Evolutionary conservation across 345 rosid genomes (phyloP), one percentile per base, ranked within the genome.

Genomic region (Melastoma malabathricum): DNA sequence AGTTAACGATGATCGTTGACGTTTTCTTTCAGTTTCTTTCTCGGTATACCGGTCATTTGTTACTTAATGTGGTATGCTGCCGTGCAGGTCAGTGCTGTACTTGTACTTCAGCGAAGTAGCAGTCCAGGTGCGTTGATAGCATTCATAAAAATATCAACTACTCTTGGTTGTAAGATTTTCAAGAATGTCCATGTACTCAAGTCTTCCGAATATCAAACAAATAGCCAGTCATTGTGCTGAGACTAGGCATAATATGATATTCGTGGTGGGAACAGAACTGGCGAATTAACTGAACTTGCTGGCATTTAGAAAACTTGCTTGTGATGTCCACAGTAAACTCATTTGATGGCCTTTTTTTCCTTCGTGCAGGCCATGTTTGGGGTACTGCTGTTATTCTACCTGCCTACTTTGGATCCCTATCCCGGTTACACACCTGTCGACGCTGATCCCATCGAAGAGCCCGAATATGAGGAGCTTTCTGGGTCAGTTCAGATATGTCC

Each of bases 401-500:
- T 84, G 61, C 98, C 98, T 56, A 61, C 75, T 64, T 64, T 84
- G 97, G 97, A 84, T 60, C 90, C 94, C 62, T 75, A 80, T 56
- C 82, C 95, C 72, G 95, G 97, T 65, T 92, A 92, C 69, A 75
- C 86, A 48, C 83, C 84, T 43, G 20, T 77, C 66, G 53, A 55
- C 18, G 56, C 64, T 64, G 90, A 84, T 60, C 64, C 66, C 44
- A 53, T 64, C 15, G 95, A 76, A 18, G 82, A 82, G 57, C 64
- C 66, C 65, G 98, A 75, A 63, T 92, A 92, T 72, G 88, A 84
- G 65, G 97, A 81, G 68, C 93, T 92, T 58, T 80, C 97, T 55
- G 89, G 79, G 51, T 94, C 83, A 72, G 94, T 87, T 68, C 68
- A 77, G 51, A 80, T 84, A 67, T 92, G 95, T 58, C 98, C 98